A percentile compares a stretch with the other conserved stretches of the same genome.
Conservation (phyloP, 2,329 filamentous ascomycete genomes). For the Fusarium chlamydosporum region DNA sequence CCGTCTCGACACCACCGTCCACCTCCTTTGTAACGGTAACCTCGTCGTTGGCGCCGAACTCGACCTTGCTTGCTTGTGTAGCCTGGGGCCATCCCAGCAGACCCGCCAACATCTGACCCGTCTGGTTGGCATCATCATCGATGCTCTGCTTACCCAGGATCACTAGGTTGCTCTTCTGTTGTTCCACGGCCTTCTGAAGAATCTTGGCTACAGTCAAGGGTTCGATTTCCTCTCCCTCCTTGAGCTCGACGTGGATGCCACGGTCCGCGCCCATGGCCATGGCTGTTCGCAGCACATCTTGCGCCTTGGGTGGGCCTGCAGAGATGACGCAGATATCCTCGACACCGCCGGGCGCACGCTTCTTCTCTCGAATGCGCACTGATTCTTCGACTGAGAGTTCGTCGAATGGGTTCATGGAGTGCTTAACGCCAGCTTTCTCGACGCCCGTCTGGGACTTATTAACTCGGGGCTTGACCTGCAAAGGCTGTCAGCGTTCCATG, state of each 20-base stretch:
- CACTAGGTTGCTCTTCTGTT: slow-evolving; percentile 91
- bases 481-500: slow-evolving; percentile 29
- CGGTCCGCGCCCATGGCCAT: slow-evolving; percentile 99
- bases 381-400: slow-evolving; percentile 98
- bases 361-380: slow-evolving; percentile 92
- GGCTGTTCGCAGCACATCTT: slow-evolving; percentile 91
- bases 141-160: slow-evolving; percentile 98
- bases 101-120: slow-evolving; percentile 97
- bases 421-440: slow-evolving; percentile 93
- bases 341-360: slow-evolving; percentile 78
- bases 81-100: slow-evolving; percentile 94
- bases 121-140: slow-evolving; percentile 95
- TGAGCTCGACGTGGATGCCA: slow-evolving; percentile 85
- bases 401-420: slow-evolving; percentile 99
- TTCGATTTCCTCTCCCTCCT: slow-evolving; percentile 83
- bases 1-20: slow-evolving; percentile 93
- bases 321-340: slow-evolving; percentile 93
- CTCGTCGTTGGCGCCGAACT: slow-evolving; percentile 77
- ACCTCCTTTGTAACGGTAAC: slow-evolving; percentile 91
- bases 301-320: slow-evolving; percentile 88
- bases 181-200: slow-evolving; percentile 81
- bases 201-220: slow-evolving; percentile 94
- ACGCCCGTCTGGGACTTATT: slow-evolving; percentile 85
- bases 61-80: slow-evolving; percentile 89
- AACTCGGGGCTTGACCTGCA: slow-evolving; percentile 76